phyloP scores from a whole-genome alignment of 2,329 filamentous ascomycete genomes.

The Dactylella cylindrospora region DNA sequence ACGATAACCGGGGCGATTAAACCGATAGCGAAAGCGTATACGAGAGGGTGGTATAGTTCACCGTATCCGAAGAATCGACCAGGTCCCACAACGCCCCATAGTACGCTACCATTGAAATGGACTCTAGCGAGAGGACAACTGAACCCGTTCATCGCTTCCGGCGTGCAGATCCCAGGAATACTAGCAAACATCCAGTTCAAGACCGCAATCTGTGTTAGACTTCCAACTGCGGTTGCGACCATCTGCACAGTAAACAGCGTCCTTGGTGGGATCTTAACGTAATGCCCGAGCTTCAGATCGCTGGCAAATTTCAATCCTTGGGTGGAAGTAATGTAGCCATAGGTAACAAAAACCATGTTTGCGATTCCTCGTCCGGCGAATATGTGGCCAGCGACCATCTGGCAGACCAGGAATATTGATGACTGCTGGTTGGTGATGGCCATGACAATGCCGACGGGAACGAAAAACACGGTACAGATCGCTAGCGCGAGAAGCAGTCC shows the following conservation, averaged over 20 bases:
- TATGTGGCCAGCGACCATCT: constrained; percentile 76
- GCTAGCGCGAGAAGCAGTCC: constrained; percentile 75
- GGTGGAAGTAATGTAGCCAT: constrained; percentile 83
- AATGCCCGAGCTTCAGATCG: constrained; percentile 82
- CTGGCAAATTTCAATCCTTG: constrained; percentile 88
- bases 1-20: constrained; percentile 72
- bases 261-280: constrained; percentile 83
- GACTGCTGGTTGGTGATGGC: constrained; percentile 88
- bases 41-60: constrained; percentile 72
- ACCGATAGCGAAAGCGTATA: constrained; percentile 80
- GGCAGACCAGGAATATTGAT: constrained; percentile 82
- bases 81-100: constrained; percentile 86
- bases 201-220: constrained; percentile 76
- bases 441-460: constrained; percentile 90
- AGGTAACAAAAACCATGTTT: constrained; percentile 92
- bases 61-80: constrained; percentile 75
- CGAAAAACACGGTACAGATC: constrained; percentile 79
- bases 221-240: constrained; percentile 72
- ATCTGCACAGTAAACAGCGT: constrained; percentile 78
- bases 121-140: constrained; percentile 84
- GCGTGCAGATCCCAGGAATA: constrained; percentile 74
- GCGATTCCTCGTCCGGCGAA: constrained; percentile 84
- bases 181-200: constrained; percentile 88
- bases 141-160: constrained; percentile 79
- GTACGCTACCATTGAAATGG: constrained; percentile 85